A percentile compares a stretch with the other conserved stretches of the same genome.
Evolutionary conservation across 2,329 filamentous ascomycete genomes (phyloP).

Genomic region (Domatiomyces globalis): DNA sequence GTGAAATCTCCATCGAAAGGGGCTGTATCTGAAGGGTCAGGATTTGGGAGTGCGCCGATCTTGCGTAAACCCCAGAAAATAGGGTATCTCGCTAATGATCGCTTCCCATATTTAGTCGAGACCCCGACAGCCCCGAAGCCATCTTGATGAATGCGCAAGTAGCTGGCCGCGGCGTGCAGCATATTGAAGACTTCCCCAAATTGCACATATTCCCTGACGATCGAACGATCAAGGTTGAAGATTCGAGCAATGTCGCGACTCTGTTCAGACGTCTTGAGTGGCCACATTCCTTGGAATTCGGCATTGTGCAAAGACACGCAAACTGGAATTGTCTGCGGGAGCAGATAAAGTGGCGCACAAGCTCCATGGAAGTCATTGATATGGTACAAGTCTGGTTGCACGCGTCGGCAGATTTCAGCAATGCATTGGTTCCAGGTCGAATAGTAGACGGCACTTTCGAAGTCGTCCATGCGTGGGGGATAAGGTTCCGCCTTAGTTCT

Average conservation of each 20-base stretch:
- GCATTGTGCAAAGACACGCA: constrained; percentile 46
- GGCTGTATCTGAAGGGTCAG: constrained; percentile 42
- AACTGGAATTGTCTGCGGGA: constrained; percentile 40
- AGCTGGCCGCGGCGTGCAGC: constrained; percentile 42
- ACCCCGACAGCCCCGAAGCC: constrained; percentile 47
- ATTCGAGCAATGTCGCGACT: constrained; percentile 41
- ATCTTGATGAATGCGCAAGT: constrained; percentile 44
- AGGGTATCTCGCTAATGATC: constrained; percentile 43
- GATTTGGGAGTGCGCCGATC: constrained; percentile 42
- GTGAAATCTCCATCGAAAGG: constrained; percentile 36
- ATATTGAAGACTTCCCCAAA: constrained; percentile 48
- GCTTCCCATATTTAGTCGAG: constrained; percentile 44
- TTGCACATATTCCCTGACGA: constrained; percentile 42
- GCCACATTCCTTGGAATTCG: constrained; percentile 47
- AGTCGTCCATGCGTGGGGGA: constrained; percentile 46
- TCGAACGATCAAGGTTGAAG: constrained; percentile 39
- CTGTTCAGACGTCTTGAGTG: constrained; percentile 40
- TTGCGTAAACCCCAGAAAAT: constrained; percentile 45
- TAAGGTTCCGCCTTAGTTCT: constrained; percentile 44
- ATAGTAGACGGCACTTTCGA: constrained; percentile 45
- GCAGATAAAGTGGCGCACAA: constrained; percentile 41
- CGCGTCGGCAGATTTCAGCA: constrained; percentile 40
- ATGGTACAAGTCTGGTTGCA: constrained; percentile 39
- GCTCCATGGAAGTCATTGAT: constrained; percentile 44
- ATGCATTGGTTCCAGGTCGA: constrained; percentile 49